Evolutionary conservation across 257 asterid species (phyloP).

Genomic region (Przewalskia tangutica): DNA sequence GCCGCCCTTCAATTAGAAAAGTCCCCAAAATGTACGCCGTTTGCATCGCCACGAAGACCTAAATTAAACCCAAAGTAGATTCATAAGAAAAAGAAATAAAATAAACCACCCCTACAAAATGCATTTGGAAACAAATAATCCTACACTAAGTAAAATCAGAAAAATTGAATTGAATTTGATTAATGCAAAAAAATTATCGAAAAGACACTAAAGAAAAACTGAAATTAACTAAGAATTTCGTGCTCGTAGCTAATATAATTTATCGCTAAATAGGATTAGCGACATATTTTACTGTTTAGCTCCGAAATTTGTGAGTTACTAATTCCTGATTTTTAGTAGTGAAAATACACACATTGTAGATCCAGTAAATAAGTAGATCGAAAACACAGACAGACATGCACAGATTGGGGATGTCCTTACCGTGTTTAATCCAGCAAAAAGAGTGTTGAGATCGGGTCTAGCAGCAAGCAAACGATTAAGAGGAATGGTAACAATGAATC

Average conservation of each 20-base stretch:
- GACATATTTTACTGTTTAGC: no score
- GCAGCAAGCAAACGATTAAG: conserved; percentile 30
- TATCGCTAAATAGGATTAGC: no score
- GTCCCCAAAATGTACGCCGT: conserved; percentile 14
- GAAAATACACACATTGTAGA: neutral
- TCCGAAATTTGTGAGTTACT: no score
- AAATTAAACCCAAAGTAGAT: neutral
- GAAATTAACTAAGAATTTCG: no score
- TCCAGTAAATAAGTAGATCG: neutral
- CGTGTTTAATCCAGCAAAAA: conserved; percentile 38
- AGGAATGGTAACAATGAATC: conserved; percentile 22
- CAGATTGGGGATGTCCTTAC: conserved; percentile 2
- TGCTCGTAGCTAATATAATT: no score
- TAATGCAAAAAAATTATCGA: neutral
- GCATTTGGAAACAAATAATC: neutral
- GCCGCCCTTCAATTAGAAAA: conserved; percentile 13
- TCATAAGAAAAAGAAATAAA: neutral
- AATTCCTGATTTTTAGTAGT: no score
- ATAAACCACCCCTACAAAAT: neutral
- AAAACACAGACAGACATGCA: neutral
- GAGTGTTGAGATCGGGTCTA: conserved; percentile 23
- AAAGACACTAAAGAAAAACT: neutral
- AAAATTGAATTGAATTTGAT: neutral
- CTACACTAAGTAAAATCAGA: neutral
- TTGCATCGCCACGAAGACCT: conserved; percentile 19